A percentile compares a stretch with the other conserved stretches of the same genome.
phyloP scores from a whole-genome alignment of 352 stramenopile genomes.

The Pythium chondricola region DNA sequence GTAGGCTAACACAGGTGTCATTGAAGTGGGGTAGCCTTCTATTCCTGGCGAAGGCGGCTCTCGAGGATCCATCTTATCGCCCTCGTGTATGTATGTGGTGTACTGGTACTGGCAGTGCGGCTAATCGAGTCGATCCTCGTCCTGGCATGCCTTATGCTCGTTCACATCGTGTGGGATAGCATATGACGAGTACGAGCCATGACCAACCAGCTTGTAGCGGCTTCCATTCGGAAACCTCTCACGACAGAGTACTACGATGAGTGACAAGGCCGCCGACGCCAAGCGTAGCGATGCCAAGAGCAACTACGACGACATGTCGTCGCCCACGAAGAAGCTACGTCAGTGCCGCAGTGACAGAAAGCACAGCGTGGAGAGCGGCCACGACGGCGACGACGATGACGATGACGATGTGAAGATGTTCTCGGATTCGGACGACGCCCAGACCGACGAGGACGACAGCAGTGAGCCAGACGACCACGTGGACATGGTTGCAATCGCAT shows the following conservation, averaged over 20 bases:
- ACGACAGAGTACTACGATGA: too few species aligned
- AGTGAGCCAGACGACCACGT: slow-evolving; percentile 26
- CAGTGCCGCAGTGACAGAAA: slow-evolving; percentile 20
- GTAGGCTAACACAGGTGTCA: too few species aligned
- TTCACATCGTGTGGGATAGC: neutral
- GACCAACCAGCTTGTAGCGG: too few species aligned
- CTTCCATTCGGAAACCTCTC: too few species aligned
- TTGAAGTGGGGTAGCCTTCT: too few species aligned
- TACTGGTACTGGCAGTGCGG: neutral
- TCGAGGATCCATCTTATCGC: too few species aligned
- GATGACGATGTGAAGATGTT: slow-evolving; percentile 11
- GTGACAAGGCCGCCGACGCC: slow-evolving; percentile 6
- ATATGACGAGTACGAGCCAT: neutral
- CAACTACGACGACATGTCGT: neutral
- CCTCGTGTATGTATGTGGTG: neutral
- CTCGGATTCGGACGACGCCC: slow-evolving; percentile 12
- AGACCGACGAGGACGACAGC: slow-evolving; percentile 23
- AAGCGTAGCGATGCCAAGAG: slow-evolving; percentile 9
- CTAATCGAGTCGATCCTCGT: neutral
- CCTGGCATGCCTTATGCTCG: neutral
- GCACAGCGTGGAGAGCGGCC: slow-evolving; percentile 15
- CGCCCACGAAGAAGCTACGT: neutral
- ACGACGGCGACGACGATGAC: slow-evolving; percentile 25
- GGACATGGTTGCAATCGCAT: slow-evolving; percentile 34
- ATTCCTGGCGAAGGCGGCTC: too few species aligned